Percentiles rank a stretch among this genome's conserved stretches.
These are phyloP conservation scores for Orbilia oligospora DNA, from an alignment of 2,329 filamentous ascomycete genomes.

Conservation along the genomic window DNA sequence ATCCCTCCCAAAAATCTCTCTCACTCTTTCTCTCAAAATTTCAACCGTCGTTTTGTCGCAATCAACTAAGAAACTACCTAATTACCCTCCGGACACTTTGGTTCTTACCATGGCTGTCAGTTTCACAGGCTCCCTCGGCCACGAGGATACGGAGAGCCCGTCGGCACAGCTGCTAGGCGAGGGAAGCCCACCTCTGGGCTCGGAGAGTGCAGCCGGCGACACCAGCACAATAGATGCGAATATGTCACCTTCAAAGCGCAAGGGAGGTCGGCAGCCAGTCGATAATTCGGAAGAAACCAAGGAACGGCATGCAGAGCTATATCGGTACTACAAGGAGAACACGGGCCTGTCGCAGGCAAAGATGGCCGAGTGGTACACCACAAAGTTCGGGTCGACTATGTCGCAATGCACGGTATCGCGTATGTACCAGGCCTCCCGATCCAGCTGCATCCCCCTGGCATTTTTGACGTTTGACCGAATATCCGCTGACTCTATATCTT, in stretches of 20 bases:
- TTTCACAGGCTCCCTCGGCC: constrained; percentile 50
- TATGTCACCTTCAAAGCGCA: constrained; percentile 57
- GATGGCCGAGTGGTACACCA: constrained; percentile 61
- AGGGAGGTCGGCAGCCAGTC: constrained; percentile 51
- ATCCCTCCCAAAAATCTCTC: constrained; percentile 10
- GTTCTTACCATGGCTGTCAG: constrained; percentile 56
- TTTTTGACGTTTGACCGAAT: constrained; percentile 17
- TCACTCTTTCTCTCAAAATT: constrained; percentile 10
- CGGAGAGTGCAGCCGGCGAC: constrained; percentile 58
- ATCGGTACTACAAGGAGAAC: constrained; percentile 58
- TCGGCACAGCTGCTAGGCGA: constrained; percentile 58
- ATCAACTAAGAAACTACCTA: constrained; percentile 14
- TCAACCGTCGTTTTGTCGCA: constrained; percentile 46
- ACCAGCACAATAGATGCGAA: constrained; percentile 53
- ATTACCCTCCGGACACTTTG: constrained; percentile 38
- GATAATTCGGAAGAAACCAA: constrained; percentile 59
- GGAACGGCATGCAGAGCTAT: constrained; percentile 56
- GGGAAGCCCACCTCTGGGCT: constrained; percentile 51
- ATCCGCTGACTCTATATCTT: constrained; percentile 25
- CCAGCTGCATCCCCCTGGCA: constrained; percentile 16
- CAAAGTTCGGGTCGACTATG: constrained; percentile 57
- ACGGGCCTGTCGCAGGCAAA: constrained; percentile 58
- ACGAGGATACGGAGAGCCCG: constrained; percentile 58
- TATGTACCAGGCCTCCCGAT: constrained; percentile 35
- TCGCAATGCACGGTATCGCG: constrained; percentile 60